Evolutionary conservation across 2,329 filamentous ascomycete species (phyloP).

Genomic region (Corinectria fuckeliana): DNA sequence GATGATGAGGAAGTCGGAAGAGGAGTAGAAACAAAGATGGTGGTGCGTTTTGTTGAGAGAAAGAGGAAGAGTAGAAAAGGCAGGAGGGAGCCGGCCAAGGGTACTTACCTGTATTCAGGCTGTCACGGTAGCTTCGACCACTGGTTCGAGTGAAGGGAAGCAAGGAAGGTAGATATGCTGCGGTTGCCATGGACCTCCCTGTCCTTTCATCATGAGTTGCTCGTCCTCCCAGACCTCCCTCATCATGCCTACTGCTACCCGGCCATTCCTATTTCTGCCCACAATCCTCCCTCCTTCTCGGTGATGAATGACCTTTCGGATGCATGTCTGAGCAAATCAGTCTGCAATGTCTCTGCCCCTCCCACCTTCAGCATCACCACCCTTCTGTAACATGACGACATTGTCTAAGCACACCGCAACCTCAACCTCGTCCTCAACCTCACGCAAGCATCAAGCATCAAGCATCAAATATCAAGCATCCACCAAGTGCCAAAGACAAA

Average conservation of each 20-base stretch:
- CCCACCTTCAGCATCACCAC: constrained; percentile 25
- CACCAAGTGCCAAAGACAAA: not conserved
- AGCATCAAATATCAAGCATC: not conserved
- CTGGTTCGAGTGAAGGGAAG: not conserved
- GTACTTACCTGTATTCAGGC: not conserved
- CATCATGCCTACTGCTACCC: constrained; percentile 8
- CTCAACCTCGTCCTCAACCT: no score
- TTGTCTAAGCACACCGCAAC: constrained; percentile 27
- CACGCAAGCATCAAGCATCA: not conserved
- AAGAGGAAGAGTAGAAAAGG: not conserved
- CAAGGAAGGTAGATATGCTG: not conserved
- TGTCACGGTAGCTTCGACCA: not conserved
- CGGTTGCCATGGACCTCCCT: not conserved
- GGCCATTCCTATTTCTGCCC: constrained; percentile 12
- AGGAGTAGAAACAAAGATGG: not conserved
- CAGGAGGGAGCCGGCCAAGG: not conserved
- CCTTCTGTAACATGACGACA: constrained; percentile 36
- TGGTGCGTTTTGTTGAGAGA: not conserved
- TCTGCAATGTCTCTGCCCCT: constrained; percentile 1
- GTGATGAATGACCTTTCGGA: not conserved
- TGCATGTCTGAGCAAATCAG: constrained; percentile 11
- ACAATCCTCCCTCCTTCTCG: not conserved
- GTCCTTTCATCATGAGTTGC: not conserved
- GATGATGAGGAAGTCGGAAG: not conserved
- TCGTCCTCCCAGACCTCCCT: not conserved